A percentile compares a stretch with the other conserved stretches of the same genome.
Conservation (phyloP, 192 early-diverging fungal species). For the Coemansia sp. region DNA sequence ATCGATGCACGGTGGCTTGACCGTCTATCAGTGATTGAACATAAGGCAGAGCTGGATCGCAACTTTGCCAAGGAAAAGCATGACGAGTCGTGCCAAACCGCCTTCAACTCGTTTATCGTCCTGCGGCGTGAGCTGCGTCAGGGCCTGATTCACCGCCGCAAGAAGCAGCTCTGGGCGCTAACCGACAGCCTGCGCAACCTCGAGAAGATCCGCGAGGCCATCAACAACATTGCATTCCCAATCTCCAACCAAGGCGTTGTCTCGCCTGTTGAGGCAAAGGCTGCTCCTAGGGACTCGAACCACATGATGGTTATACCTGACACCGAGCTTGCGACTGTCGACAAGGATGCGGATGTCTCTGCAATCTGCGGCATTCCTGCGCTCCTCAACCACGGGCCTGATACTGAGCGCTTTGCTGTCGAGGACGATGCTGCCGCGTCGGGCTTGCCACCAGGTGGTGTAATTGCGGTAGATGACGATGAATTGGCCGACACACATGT, state of each 20-base stretch:
- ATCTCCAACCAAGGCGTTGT: slow-evolving; percentile 13
- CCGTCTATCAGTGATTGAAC: slow-evolving; percentile 33
- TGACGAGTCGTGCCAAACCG: slow-evolving; percentile 10
- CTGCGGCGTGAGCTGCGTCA: slow-evolving; percentile 27
- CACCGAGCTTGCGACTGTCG: slow-evolving; percentile 20
- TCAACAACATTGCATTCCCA: slow-evolving; percentile 28
- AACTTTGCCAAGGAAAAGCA: slow-evolving; percentile 24
- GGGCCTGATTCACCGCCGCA: slow-evolving; percentile 35
- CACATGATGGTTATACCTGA: slow-evolving; percentile 34
- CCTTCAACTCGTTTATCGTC: slow-evolving; percentile 24
- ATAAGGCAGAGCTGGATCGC: slow-evolving; percentile 22
- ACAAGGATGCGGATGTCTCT: slow-evolving; percentile 35
- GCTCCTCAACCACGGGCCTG: slow-evolving; percentile 43
- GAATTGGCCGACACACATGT: slow-evolving; percentile 13
- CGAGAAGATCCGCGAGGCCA: slow-evolving; percentile 35
- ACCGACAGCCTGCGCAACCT: slow-evolving; percentile 39
- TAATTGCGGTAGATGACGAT: neutral
- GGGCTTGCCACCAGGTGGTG: neutral
- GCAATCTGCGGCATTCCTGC: slow-evolving; percentile 40
- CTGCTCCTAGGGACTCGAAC: slow-evolving; percentile 18
- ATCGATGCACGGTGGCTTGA: slow-evolving; percentile 44
- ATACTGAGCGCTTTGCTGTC: slow-evolving; percentile 1
- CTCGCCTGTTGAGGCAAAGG: slow-evolving; percentile 7
- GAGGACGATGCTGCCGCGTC: slow-evolving; percentile 10
- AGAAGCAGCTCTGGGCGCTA: slow-evolving; percentile 38